Evolutionary conservation across 768 basidiomycete species (phyloP), one percentile per base, ranked within the genome.

Genomic region (Mrakia gelida): DNA sequence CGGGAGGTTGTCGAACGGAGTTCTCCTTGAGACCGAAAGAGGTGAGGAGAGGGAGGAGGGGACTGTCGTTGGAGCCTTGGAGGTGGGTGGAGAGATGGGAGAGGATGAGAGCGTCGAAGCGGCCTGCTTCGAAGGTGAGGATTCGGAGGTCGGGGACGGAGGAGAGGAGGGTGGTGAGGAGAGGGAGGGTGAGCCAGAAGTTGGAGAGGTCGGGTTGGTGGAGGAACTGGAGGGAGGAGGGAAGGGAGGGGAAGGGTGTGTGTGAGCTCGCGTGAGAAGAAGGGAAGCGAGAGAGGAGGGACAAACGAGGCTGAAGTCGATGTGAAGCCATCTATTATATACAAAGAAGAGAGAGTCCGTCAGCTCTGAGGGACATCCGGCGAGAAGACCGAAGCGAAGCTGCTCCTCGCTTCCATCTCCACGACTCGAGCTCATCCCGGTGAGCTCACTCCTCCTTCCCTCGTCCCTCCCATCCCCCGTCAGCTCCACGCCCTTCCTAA

Each of bases 61-160:
- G n/a, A n/a, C n/a, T n/a, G n/a, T n/a, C n/a, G 59, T 61, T 5
- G 59, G 59, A n/a, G 59, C n/a, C n/a, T n/a, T 61, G 59, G 23
- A 61, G 23, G 26, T n/a, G 59, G 2, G 16, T 26, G 1, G 30
- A 5, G 59, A 61, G 59, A 23, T 61, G 59, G 9, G 59, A 61
- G 59, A 61, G 59, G 59, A 61, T 61, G 59, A 61, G 59, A 26
- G 59, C 59, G 59, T 61, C 59, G 59, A 61, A 61, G 23, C 59
- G 59, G 59, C 59, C 59, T 26, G 59, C 59, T 30, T 26, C 16
- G 59, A 61, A 30, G n/a, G 59, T n/a, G 11, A 61, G 59, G n/a
- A 61, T 30, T 26, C 59, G 59, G 16, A 61, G n/a, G 59, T 61
- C 59, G 5, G 59, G 23, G 7, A 30, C 30, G 10, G 59, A 26